phyloP scores from a whole-genome alignment of 768 basidiomycete species.

The Lactarius psammicola region DNA sequence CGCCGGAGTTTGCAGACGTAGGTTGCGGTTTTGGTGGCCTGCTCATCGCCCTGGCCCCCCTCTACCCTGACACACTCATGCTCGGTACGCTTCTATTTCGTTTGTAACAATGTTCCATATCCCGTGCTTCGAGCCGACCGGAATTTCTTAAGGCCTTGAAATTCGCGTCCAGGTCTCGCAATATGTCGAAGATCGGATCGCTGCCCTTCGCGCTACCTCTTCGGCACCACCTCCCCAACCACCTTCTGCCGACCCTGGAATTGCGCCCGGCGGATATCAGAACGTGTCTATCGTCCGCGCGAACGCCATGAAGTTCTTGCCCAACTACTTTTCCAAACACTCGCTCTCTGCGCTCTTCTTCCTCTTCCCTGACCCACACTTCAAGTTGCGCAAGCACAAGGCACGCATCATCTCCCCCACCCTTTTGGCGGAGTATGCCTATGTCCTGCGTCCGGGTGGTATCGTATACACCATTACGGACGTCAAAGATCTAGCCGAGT shows the following conservation, averaged over 20 bases:
- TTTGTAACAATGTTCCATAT: neutral
- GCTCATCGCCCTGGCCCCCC: slow-evolving; percentile 80
- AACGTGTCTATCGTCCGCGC: slow-evolving; percentile 94
- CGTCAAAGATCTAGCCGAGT: slow-evolving; percentile 88
- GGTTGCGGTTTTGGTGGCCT: slow-evolving; percentile 98
- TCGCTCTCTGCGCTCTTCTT: slow-evolving; percentile 95
- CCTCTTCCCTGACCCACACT: slow-evolving; percentile 98
- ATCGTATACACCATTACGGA: slow-evolving; percentile 98
- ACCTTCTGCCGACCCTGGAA: slow-evolving; percentile 29
- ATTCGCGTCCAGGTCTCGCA: slow-evolving; percentile 95
- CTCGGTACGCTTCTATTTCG: slow-evolving; percentile 60
- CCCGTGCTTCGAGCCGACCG: slow-evolving; percentile 7
- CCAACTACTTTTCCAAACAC: slow-evolving; percentile 90
- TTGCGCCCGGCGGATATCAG: slow-evolving; percentile 54
- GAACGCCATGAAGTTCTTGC: slow-evolving; percentile 98
- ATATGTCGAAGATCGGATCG: slow-evolving; percentile 92
- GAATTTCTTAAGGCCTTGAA: slow-evolving; percentile 72
- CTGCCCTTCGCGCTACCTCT: slow-evolving; percentile 77
- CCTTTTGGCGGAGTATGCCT: slow-evolving; percentile 96
- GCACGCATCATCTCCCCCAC: slow-evolving; percentile 97
- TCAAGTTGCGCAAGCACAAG: slow-evolving; percentile 97
- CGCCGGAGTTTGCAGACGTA: slow-evolving; percentile 93
- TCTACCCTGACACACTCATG: slow-evolving; percentile 90
- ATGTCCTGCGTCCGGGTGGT: slow-evolving; percentile 88
- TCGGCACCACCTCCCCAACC: slow-evolving; percentile 26